Conservation (phyloP, 179 eudicot genomes). For the Amaranthus tricolor region DNA sequence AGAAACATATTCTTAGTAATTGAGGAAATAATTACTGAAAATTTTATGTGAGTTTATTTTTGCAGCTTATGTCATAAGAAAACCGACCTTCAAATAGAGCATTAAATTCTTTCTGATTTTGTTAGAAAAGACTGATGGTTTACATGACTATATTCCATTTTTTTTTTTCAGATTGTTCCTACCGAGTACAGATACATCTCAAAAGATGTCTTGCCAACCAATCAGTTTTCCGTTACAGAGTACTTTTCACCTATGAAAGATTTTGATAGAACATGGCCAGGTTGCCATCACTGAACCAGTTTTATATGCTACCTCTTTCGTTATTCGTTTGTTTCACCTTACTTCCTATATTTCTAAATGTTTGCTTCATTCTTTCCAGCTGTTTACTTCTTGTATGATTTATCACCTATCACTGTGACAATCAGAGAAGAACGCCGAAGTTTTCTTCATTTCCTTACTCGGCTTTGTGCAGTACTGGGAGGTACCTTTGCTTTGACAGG, state of each 20-base stretch:
- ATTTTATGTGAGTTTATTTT: conserved; percentile 1
- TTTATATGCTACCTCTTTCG: not conserved
- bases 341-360: conserved; percentile 3
- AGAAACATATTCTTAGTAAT: not conserved
- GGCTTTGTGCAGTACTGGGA: conserved; percentile 95
- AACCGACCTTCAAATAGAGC: not conserved
- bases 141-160: conserved; percentile 17
- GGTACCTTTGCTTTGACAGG: conserved; percentile 99
- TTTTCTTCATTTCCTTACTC: conserved; percentile 94
- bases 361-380: conserved; percentile 44
- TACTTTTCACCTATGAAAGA: conserved; percentile 89
- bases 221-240: conserved; percentile 96
- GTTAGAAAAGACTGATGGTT: conserved; percentile 8
- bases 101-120: not conserved
- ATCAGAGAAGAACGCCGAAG: conserved; percentile 95
- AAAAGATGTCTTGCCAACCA: conserved; percentile 83
- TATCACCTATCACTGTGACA: conserved; percentile 95
- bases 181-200: conserved; percentile 85
- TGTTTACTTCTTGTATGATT: conserved; percentile 92
- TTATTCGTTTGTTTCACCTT: not conserved
- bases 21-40: not conserved
- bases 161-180: conserved; percentile 77
- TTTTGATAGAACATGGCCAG: conserved; percentile 90
- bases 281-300: conserved; percentile 38
- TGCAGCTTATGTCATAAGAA: conserved; percentile 3